These are phyloP conservation scores for Cyclostephanos invisitatus DNA, from an alignment of 108 stramenopile genomes.

Conservation along the genomic window DNA sequence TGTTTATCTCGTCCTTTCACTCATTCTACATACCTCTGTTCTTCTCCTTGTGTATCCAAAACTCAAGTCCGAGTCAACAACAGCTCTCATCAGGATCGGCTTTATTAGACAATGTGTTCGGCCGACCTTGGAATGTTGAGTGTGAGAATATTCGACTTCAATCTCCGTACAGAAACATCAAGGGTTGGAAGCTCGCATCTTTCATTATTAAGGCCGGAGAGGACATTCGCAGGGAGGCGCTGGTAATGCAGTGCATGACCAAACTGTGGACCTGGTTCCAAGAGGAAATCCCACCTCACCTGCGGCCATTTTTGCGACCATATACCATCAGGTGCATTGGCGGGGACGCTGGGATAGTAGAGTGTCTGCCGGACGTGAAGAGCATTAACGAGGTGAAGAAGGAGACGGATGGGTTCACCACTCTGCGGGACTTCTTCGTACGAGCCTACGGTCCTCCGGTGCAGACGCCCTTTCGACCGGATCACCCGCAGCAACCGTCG, in stretches of 20 bases:
- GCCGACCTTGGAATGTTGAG: conserved; percentile 69
- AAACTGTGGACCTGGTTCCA: conserved; percentile 80
- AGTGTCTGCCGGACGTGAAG: conserved; percentile 85
- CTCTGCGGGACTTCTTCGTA: conserved; percentile 75
- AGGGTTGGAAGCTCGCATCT: conserved; percentile 83
- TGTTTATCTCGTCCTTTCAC: neutral
- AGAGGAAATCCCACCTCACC: conserved; percentile 65
- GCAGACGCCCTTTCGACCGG: conserved; percentile 39
- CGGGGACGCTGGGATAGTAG: conserved; percentile 83
- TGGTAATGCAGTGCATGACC: conserved; percentile 87
- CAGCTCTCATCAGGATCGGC: conserved; percentile 39
- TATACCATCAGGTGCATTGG: conserved; percentile 92
- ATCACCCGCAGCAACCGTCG: neutral
- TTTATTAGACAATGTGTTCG: conserved; percentile 77
- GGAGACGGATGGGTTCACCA: conserved; percentile 70
- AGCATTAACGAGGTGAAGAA: conserved; percentile 90
- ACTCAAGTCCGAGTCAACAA: neutral
- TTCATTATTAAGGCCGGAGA: conserved; percentile 91
- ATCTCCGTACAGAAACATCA: conserved; percentile 75
- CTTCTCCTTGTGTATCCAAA: neutral
- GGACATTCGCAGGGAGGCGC: conserved; percentile 87
- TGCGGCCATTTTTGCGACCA: conserved; percentile 79
- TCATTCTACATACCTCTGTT: neutral
- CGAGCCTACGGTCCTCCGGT: conserved; percentile 72
- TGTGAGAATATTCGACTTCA: conserved; percentile 72